These are phyloP conservation scores for Penicillium riverlandense DNA, from an alignment of 495 filamentous ascomycete species.

Conservation along the genomic window DNA sequence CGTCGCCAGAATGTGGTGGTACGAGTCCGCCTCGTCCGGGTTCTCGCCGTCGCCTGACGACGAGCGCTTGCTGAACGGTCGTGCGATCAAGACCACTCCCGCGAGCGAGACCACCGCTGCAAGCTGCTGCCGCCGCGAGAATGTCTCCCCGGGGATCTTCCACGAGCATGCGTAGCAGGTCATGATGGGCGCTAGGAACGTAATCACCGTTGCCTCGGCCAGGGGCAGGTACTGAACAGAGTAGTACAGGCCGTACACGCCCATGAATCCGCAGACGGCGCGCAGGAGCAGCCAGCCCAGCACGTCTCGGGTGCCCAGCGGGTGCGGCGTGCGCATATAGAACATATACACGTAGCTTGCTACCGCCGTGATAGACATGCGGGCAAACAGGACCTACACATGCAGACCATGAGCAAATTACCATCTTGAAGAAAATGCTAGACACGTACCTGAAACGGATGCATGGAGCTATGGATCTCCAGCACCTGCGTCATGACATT, in stretches of 20 bases:
- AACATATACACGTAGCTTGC: constrained; percentile 70
- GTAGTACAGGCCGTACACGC: constrained; percentile 74
- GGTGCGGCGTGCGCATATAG: constrained; percentile 56
- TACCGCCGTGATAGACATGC: constrained; percentile 71
- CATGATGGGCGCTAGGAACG: constrained; percentile 77
- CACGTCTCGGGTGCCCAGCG: constrained; percentile 62
- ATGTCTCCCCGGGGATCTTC: constrained; percentile 66
- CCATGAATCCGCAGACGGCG: constrained; percentile 75
- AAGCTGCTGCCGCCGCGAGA: constrained; percentile 69
- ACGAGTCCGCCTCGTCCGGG: constrained; percentile 27
- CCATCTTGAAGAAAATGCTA: background rate
- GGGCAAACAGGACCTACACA: constrained; percentile 64
- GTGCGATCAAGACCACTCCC: constrained; percentile 81
- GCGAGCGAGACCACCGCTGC: constrained; percentile 68
- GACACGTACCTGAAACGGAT: constrained; percentile 66
- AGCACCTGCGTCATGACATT: constrained; percentile 75
- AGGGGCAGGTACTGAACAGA: constrained; percentile 83
- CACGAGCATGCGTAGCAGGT: constrained; percentile 79
- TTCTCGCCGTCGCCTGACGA: constrained; percentile 8
- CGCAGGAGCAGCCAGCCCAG: constrained; percentile 59
- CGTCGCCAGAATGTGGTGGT: constrained; percentile 68
- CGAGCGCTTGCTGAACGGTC: constrained; percentile 44
- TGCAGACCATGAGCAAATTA: background rate
- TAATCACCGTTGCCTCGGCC: constrained; percentile 87
- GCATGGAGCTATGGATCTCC: constrained; percentile 65